A percentile compares a stretch with the other conserved stretches of the same genome.
phyloP scores from a whole-genome alignment of 345 rosid species.

The Corchorus olitorius region DNA sequence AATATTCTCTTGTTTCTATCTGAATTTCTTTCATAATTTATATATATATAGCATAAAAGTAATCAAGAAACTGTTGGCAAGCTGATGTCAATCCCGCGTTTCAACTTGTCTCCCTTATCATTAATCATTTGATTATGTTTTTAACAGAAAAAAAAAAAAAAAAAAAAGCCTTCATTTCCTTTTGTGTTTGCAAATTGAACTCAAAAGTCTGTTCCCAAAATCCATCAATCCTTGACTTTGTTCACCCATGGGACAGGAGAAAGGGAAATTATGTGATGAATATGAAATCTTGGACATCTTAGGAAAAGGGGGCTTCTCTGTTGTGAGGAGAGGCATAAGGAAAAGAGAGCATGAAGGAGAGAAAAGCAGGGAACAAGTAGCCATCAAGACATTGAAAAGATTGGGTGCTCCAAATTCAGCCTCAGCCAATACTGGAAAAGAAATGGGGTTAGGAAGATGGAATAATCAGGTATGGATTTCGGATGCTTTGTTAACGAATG shows the following conservation, averaged over 20 bases:
- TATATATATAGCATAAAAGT: conserved; percentile 26
- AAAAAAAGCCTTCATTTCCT: no score
- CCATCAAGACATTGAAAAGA: conserved; percentile 62
- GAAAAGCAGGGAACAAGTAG: conserved; percentile 27
- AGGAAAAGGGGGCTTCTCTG: conserved; percentile 71
- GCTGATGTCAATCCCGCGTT: conserved; percentile 42
- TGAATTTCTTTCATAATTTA: conserved; percentile 23
- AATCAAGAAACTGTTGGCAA: conserved; percentile 11
- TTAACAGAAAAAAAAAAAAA: no score
- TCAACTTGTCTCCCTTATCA: conserved; percentile 19
- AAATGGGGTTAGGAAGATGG: conserved; percentile 35
- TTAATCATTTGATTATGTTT: not conserved
- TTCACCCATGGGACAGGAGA: conserved; percentile 51
- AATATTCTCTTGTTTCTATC: conserved; percentile 30
- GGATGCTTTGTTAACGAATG: conserved; percentile 58
- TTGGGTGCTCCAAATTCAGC: conserved; percentile 25
- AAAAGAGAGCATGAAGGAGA: conserved; percentile 30
- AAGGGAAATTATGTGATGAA: conserved; percentile 48
- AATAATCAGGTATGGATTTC: conserved; percentile 50
- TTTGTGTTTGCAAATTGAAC: no score
- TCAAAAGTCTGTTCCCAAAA: not conserved
- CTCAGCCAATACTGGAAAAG: not conserved
- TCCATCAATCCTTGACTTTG: not conserved
- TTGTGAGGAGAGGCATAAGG: conserved; percentile 54
- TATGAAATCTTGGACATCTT: conserved; percentile 52